A percentile compares a stretch with the other conserved stretches of the same genome.
Conservation (phyloP, 2,329 filamentous ascomycete genomes). For the Pseudocercospora musae region DNA sequence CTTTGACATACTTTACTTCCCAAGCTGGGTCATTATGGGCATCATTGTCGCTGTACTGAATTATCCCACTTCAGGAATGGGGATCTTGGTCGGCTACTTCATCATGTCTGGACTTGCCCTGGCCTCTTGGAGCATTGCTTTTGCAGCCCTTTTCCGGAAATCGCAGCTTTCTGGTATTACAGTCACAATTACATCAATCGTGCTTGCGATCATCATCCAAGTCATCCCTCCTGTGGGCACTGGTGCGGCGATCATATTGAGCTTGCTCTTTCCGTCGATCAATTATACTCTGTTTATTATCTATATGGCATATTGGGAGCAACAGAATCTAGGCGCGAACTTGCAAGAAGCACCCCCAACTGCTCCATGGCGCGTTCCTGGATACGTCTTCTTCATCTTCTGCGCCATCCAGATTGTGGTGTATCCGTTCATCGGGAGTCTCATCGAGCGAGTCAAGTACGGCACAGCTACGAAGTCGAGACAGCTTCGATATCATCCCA, state of each 20-base stretch:
- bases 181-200: slow-evolving; percentile 66
- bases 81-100: slow-evolving; percentile 58
- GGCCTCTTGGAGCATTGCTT: slow-evolving; percentile 75
- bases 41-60: slow-evolving; percentile 63
- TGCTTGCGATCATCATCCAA: slow-evolving; percentile 80
- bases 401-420: slow-evolving; percentile 71
- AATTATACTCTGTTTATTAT: slow-evolving; percentile 85
- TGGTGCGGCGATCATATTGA: slow-evolving; percentile 64
- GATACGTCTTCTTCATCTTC: slow-evolving; percentile 75
- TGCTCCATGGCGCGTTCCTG: slow-evolving; percentile 61
- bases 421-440: slow-evolving; percentile 71
- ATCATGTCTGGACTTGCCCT: slow-evolving; percentile 73
- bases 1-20: slow-evolving; percentile 74
- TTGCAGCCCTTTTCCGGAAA: slow-evolving; percentile 79
- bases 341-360: slow-evolving; percentile 60
- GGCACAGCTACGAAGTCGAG: slow-evolving; percentile 63
- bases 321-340: slow-evolving; percentile 56
- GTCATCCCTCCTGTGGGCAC: slow-evolving; percentile 62
- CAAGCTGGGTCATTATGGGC: slow-evolving; percentile 77
- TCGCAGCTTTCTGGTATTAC: slow-evolving; percentile 84
- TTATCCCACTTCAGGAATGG: slow-evolving; percentile 44
- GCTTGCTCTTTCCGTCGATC: slow-evolving; percentile 79
- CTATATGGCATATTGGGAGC: slow-evolving; percentile 72
- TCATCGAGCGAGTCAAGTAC: slow-evolving; percentile 71
- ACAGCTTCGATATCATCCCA: slow-evolving; percentile 39